Evolutionary conservation across 345 rosid genomes (phyloP), one percentile per base, ranked within the genome.

Genomic region (Acer yangbiense): DNA sequence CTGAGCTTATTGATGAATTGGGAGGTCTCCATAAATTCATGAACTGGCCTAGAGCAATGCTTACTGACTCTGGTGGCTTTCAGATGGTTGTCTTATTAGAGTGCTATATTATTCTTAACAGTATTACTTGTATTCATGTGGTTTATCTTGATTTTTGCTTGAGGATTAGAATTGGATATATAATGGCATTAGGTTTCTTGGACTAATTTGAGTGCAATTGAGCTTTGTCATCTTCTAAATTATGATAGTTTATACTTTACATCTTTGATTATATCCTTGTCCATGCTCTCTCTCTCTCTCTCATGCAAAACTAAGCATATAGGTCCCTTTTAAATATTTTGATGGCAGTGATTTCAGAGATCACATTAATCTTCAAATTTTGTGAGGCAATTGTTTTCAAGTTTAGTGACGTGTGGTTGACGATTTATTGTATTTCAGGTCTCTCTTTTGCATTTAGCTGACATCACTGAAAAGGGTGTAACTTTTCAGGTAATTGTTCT

Each of bases 61-160:
- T 92, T 81, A 92, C 97, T 9, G 97, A 92, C 74, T 92, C 97
- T 16, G 97, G 97, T 74, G 97, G 97, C 84, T 92, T 92, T 86
- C 97, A 92, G 75, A 92, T 92, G 97, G 97, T 92, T 81, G 77
- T 82, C 69, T 80, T 57, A 66, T 77, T 75, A 46, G 66, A 54
- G 13, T 75, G 23, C 72, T 39, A 4, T 68, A 25, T 65, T 23
- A 55, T 64, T 72, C 46, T 67, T 46, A 60, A 43, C 58, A 69
- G 46, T 73, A 50, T 18, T 68, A 54, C 6, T 50, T 13, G 21
- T 39, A 61, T 57, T 69, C 18, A 64, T 69, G 9, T 50, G 18
- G 44, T 76, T 70, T 21, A 39, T 25, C 54, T 29, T 69, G 69
- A 48, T 32, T 68, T 43, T 61, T 69, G n/a, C 46, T 70, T 27